Conservation (phyloP, 495 filamentous ascomycete species). For the Terfezia claveryi region DNA sequence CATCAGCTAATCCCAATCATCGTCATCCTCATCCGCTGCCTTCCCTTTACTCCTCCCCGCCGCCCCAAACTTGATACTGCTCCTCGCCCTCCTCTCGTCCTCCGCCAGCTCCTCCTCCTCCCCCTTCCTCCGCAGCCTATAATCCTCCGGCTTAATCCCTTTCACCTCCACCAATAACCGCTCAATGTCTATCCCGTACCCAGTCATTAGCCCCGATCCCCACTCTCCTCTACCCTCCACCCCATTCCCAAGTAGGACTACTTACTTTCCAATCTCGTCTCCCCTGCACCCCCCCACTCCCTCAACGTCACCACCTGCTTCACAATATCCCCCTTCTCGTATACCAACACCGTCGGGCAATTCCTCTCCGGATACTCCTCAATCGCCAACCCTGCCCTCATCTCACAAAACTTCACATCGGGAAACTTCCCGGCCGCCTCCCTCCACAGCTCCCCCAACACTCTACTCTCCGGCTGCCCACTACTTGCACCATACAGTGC, state of each 20-base stretch:
- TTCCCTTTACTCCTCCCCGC: constrained; percentile 22
- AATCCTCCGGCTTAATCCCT: constrained; percentile 52
- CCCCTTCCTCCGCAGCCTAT: constrained; percentile 45
- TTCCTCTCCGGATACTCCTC: constrained; percentile 90
- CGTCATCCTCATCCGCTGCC: constrained; percentile 40
- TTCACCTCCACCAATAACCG: constrained; percentile 59
- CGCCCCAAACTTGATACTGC: constrained; percentile 23
- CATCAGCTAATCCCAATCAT: constrained; percentile 54
- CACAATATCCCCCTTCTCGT: constrained; percentile 74
- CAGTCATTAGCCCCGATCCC: neutral
- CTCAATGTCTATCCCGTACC: constrained; percentile 32
- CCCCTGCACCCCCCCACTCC: constrained; percentile 51
- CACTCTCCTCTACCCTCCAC: neutral
- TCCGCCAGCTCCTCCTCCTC: constrained; percentile 36
- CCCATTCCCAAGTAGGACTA: constrained; percentile 1
- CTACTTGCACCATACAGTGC: constrained; percentile 57
- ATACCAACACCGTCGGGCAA: constrained; percentile 82
- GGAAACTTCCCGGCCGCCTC: constrained; percentile 62
- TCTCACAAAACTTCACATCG: constrained; percentile 96
- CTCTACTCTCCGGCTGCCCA: constrained; percentile 60
- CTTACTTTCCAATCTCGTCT: constrained; percentile 32
- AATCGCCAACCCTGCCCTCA: constrained; percentile 77
- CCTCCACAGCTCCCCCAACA: constrained; percentile 72
- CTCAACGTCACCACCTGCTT: constrained; percentile 70
- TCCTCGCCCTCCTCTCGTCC: constrained; percentile 25